phyloP scores from a whole-genome alignment of 805 yeast species.

The Wickerhamiella nectarea region DNA sequence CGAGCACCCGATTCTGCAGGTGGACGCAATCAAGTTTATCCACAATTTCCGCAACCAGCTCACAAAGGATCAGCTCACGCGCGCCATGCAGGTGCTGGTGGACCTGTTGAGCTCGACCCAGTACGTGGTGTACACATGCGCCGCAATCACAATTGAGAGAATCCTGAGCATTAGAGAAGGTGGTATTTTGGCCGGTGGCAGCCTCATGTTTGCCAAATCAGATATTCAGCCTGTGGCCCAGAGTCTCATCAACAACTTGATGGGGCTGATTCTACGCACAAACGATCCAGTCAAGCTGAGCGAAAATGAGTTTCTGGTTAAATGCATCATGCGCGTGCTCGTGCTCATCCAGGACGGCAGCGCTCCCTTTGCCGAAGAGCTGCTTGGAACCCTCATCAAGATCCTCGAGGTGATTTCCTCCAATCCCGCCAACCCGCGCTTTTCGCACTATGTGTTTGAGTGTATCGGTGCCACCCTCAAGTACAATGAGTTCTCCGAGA shows the following conservation, averaged over 20 bases:
- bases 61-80: slow-evolving; percentile 66
- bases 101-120: slow-evolving; percentile 50
- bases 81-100: slow-evolving; percentile 67
- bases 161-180: slow-evolving; percentile 59
- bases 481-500: slow-evolving; percentile 29
- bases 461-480: slow-evolving; percentile 65
- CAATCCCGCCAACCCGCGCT: slow-evolving; percentile 92
- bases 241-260: slow-evolving; percentile 50
- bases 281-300: slow-evolving; percentile 78
- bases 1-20: slow-evolving; percentile 65
- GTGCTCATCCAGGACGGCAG: slow-evolving; percentile 49
- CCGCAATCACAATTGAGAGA: slow-evolving; percentile 86
- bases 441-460: slow-evolving; percentile 84
- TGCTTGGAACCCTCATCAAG: slow-evolving; percentile 54
- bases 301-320: slow-evolving; percentile 89
- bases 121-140: slow-evolving; percentile 81
- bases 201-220: slow-evolving; percentile 50
- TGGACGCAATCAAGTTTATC: slow-evolving; percentile 86
- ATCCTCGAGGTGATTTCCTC: slow-evolving; percentile 59
- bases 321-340: slow-evolving; percentile 70
- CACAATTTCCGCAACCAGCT: slow-evolving; percentile 85
- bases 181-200: slow-evolving; percentile 21
- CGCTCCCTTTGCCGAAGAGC: slow-evolving; percentile 22
- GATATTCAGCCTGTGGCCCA: slow-evolving; percentile 54
- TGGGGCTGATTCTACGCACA: slow-evolving; percentile 48